phyloP scores from a whole-genome alignment of 768 basidiomycete species.

The Lactifluus pinguis region DNA sequence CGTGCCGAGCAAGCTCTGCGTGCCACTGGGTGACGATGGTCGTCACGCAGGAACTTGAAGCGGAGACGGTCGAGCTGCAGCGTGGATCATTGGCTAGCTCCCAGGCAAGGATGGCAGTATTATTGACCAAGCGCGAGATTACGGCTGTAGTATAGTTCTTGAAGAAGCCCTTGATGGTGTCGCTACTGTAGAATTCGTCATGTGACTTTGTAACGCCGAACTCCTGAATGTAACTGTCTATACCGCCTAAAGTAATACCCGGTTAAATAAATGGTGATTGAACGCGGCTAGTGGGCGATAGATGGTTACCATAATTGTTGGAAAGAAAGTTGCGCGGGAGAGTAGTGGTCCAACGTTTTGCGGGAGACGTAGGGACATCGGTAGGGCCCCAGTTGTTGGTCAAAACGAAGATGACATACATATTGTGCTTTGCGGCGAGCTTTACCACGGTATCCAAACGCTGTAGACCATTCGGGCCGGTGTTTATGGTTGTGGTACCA shows the following conservation, averaged over 20 bases:
- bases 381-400: constrained; percentile 20
- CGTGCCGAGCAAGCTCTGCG: constrained; percentile 23
- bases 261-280: background rate
- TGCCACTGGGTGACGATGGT: constrained; percentile 27
- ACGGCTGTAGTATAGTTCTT: constrained; percentile 6
- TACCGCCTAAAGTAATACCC: constrained; percentile 26
- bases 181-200: constrained; percentile 32
- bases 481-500: constrained; percentile 46
- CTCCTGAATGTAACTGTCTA: constrained; percentile 31
- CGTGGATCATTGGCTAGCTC: constrained; percentile 20
- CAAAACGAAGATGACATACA: constrained; percentile 28
- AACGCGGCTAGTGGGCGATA: background rate
- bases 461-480: constrained; percentile 52
- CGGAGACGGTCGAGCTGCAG: constrained; percentile 10
- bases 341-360: background rate
- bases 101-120: constrained; percentile 14
- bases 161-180: constrained; percentile 22
- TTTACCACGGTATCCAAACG: constrained; percentile 50
- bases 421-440: constrained; percentile 43
- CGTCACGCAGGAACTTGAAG: constrained; percentile 23
- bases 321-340: constrained; percentile 26
- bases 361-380: background rate
- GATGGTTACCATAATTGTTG: constrained; percentile 24
- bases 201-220: constrained; percentile 26
- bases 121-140: constrained; percentile 11